Evolutionary conservation across 169 alveolate genomes (phyloP).

Genomic region (Plasmodium vivax): DNA sequence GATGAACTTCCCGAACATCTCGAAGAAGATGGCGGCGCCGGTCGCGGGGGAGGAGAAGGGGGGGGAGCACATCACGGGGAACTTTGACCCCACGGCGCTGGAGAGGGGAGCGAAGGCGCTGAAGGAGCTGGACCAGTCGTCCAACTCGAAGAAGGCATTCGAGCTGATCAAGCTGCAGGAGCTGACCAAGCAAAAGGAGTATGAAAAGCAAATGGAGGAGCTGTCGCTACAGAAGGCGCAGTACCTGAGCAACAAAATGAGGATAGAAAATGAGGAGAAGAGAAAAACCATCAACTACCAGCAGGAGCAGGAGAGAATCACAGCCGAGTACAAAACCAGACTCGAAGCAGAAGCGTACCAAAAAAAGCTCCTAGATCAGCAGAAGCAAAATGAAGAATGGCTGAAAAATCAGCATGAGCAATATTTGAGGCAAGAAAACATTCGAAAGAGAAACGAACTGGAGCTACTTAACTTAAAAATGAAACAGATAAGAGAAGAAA

Average conservation of each 20-base stretch:
- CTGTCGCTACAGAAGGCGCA: constrained; percentile 75
- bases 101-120: constrained; percentile 99
- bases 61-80: constrained; percentile 35
- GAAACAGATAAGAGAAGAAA: constrained; percentile 84
- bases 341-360: constrained; percentile 93
- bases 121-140: constrained; percentile 93
- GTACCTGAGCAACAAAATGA: constrained; percentile 81
- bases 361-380: constrained; percentile 93
- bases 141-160: constrained; percentile 96
- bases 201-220: constrained; percentile 91
- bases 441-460: constrained; percentile 88
- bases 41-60: constrained; percentile 1
- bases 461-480: constrained; percentile 86
- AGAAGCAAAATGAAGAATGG: constrained; percentile 94
- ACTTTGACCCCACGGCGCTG: constrained; percentile 97
- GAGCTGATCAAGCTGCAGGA: constrained; percentile 96
- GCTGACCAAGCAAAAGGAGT: constrained; percentile 94
- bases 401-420: constrained; percentile 93
- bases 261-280: constrained; percentile 92
- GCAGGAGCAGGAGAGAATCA: constrained; percentile 93
- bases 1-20: constrained; percentile 65
- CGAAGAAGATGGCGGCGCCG: constrained; percentile 17
- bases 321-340: constrained; percentile 94
- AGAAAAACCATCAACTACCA: constrained; percentile 92
- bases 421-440: constrained; percentile 91